phyloP scores from a whole-genome alignment of 2,329 filamentous ascomycete genomes.

The Seiridium cupressi region DNA sequence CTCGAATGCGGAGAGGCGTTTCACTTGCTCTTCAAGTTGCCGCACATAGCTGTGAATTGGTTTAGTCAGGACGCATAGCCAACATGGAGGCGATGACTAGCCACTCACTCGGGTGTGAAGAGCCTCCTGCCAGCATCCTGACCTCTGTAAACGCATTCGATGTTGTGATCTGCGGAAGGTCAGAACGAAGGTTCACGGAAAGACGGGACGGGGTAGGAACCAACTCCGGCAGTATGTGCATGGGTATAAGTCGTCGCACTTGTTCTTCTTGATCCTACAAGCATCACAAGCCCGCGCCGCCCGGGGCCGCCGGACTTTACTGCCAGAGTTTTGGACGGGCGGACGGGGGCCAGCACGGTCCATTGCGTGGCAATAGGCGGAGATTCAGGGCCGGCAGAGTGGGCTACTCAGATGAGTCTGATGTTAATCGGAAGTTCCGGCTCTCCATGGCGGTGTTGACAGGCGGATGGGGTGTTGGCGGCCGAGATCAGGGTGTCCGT shows the following conservation, averaged over 20 bases:
- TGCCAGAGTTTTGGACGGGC: slow-evolving; percentile 3
- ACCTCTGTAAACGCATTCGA: slow-evolving; percentile 26
- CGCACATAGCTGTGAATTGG: slow-evolving; percentile 8
- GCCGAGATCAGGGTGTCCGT: background rate
- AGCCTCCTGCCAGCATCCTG: slow-evolving; percentile 17
- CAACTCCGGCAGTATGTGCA: slow-evolving; percentile 18
- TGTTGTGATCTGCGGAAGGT: slow-evolving; percentile 14
- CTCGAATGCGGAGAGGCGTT: slow-evolving; percentile 11
- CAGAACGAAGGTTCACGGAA: background rate
- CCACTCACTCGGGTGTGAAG: slow-evolving; percentile 18
- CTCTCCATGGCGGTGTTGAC: background rate
- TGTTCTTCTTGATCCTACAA: slow-evolving; percentile 46
- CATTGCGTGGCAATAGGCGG: background rate
- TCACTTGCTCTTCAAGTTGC: slow-evolving; percentile 20
- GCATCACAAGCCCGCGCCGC: slow-evolving; percentile 44
- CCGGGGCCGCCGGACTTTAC: slow-evolving; percentile 26
- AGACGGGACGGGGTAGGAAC: background rate
- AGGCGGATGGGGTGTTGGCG: background rate
- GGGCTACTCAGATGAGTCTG: background rate
- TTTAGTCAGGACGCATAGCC: background rate
- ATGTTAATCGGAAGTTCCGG: background rate
- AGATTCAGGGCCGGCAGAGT: background rate
- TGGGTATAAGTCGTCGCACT: slow-evolving; percentile 43
- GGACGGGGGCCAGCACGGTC: background rate
- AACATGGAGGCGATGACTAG: background rate